Evolutionary conservation across 352 stramenopile genomes (phyloP), one percentile per base, ranked within the genome.

Genomic region (Phytophthora boehmeriae): DNA sequence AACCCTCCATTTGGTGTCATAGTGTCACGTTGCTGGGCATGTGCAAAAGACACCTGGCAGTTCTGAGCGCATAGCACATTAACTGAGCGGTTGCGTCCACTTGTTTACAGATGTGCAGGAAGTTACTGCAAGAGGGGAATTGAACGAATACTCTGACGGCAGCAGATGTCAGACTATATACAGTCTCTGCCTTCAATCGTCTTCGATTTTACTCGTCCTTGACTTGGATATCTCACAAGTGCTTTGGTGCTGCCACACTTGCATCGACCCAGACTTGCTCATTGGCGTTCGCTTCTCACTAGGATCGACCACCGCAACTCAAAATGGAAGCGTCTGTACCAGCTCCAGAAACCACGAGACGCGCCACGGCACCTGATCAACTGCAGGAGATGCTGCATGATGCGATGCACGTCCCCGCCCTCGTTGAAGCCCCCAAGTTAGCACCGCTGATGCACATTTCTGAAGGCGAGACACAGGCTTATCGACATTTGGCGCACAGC

Each of bases 401-500:
- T 25, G 48, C 54, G 4, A 66, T 66, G 43, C 32, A 58, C 43
- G 25, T 46, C 1, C 34, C 45, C 2, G 3, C 36, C n/a, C 23
- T n/a, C 5, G 11, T 59, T 28, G 25, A 59, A 49, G 11, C 27
- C 1, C 41, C 66, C 20, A 63, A 54, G 25, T 46, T 57, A 11
- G 45, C 34, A 1, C 44, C 54, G 3, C 16, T 67, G 14, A 47
- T 80, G 8, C 25, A 68, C 6, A 56, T 87, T 1, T 65, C 35
- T 2, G 50, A 75, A 6, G 56, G 60, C 5, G 66, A 88, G 25
- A 62, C 61, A 5, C 58, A 66, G 20, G 54, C 63, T n/a, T n/a
- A n/a, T n/a, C n/a, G n/a, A n/a, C 25, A 59, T 9, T 39, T 83
- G 10, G 71, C 68, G 0, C 66, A 72, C 27, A 75, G 74, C 44